A percentile compares a stretch with the other conserved stretches of the same genome.
Conservation (phyloP, 805 yeast species). For the Pichia kluyveri region DNA sequence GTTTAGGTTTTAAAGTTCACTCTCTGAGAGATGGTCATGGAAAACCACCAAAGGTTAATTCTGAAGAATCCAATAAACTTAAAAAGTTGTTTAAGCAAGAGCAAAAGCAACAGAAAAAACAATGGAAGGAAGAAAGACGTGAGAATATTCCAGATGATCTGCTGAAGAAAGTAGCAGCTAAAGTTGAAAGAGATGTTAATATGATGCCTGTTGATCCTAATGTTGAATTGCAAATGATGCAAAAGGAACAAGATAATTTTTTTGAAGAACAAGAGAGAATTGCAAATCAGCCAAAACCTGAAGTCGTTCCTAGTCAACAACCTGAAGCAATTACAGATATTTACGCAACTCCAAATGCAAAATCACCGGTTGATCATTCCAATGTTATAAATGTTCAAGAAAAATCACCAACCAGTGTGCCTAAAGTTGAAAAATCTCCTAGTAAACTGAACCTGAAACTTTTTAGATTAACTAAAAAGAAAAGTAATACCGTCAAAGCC, state of each 20-base stretch:
- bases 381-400: no score
- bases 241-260: neutral
- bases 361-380: no score
- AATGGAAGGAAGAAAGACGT: slow-evolving; percentile 19
- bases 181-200: slow-evolving; percentile 11
- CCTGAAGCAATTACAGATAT: neutral
- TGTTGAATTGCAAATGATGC: slow-evolving; percentile 4
- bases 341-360: neutral
- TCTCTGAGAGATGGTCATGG: slow-evolving; percentile 19
- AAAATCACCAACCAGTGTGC: no score
- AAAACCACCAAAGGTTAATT: slow-evolving; percentile 1
- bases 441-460: slow-evolving; percentile 1
- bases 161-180: neutral
- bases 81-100: slow-evolving; percentile 17
- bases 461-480: slow-evolving; percentile 6
- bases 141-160: slow-evolving; percentile 9
- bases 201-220: slow-evolving; percentile 6
- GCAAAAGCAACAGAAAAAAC: slow-evolving; percentile 17
- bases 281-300: neutral
- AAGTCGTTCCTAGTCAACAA: neutral
- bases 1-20: slow-evolving; percentile 23
- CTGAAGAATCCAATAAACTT: slow-evolving; percentile 6
- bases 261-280: neutral
- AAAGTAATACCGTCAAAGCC: neutral
- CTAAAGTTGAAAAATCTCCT: neutral